Conservation (phyloP, 495 filamentous ascomycete genomes). For the Thozetella sp. region DNA sequence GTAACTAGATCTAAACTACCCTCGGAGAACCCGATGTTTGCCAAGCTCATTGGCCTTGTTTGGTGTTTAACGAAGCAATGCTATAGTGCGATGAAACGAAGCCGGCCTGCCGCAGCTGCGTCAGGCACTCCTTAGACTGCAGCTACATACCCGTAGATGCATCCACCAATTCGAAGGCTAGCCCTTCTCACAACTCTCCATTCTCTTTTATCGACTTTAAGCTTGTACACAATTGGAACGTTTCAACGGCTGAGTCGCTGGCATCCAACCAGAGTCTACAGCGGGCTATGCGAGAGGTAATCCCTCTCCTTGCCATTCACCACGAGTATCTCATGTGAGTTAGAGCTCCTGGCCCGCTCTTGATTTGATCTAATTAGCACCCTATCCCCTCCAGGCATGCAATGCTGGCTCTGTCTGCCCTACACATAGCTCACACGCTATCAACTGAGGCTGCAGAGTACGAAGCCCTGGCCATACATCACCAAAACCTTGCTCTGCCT, state of each 20-base stretch:
- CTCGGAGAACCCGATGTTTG: not conserved
- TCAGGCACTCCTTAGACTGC: not conserved
- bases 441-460: not conserved
- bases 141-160: not conserved
- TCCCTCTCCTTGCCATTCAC: not conserved
- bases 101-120: not conserved
- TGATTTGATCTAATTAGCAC: too few relatives aligned
- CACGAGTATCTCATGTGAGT: not conserved
- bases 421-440: not conserved
- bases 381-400: not conserved
- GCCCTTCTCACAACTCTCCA: not conserved
- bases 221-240: not conserved
- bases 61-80: not conserved
- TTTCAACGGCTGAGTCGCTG: not conserved
- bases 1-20: not conserved
- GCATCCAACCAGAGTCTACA: not conserved
- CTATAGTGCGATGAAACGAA: slow-evolving; percentile 1
- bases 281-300: not conserved
- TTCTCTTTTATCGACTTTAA: not conserved
- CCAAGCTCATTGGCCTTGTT: not conserved
- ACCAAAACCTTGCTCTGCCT: not conserved
- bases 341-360: not conserved
- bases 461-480: not conserved
- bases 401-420: not conserved
- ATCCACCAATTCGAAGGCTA: not conserved